Conservation (phyloP, 2,329 filamentous ascomycete genomes). For the Aspergillus arachidicola region DNA sequence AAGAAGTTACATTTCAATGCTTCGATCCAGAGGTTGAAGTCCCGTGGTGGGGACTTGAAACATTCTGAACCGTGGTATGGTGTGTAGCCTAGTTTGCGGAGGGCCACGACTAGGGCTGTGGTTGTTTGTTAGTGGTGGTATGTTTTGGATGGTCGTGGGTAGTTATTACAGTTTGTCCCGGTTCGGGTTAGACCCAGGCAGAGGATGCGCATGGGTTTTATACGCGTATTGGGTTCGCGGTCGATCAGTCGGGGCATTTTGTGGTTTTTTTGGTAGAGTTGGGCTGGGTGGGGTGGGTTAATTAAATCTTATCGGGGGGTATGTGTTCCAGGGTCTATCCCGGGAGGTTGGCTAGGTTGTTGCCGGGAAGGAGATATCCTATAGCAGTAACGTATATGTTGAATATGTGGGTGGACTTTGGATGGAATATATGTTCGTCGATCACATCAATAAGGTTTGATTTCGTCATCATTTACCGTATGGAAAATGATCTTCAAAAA, state of each 20-base stretch:
- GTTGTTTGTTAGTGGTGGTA: background rate
- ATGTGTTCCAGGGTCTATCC: no score
- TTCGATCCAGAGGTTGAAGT: conserved; percentile 12
- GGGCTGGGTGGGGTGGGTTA: no score
- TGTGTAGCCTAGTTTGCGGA: conserved; percentile 7
- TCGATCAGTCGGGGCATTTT: background rate
- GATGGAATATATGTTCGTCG: no score
- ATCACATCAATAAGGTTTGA: no score
- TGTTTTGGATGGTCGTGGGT: background rate
- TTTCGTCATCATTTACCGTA: no score
- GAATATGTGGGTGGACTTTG: no score
- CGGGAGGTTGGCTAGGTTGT: no score
- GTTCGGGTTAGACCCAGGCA: background rate
- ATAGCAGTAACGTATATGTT: no score
- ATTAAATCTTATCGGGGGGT: no score
- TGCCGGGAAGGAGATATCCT: no score
- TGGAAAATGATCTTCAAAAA: no score
- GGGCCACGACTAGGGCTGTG: background rate
- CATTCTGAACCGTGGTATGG: conserved; percentile 13
- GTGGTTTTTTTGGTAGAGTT: background rate
- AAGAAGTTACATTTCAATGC: conserved; percentile 1
- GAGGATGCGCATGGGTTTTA: background rate
- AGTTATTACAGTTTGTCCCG: background rate
- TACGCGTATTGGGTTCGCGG: background rate
- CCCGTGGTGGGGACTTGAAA: conserved; percentile 10